phyloP scores from a whole-genome alignment of 1,139 yeast species.

The Hyphopichia fennica region DNA sequence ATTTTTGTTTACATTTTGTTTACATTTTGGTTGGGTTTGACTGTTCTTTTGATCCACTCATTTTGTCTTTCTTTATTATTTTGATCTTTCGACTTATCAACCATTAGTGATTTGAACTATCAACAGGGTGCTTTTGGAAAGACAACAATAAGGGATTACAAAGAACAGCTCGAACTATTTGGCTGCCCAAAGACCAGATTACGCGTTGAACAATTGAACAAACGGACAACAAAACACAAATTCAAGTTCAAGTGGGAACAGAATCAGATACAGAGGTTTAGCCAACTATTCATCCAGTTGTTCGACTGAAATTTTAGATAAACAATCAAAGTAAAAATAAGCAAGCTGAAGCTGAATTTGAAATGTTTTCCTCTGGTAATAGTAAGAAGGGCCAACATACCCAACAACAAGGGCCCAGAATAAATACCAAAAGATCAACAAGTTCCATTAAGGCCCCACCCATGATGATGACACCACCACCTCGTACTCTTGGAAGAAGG shows the following conservation, averaged over 20 bases:
- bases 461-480: constrained; percentile 2
- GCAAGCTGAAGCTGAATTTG: no score
- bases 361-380: neutral
- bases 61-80: neutral
- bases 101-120: neutral
- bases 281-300: no score
- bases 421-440: neutral
- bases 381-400: neutral
- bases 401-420: neutral
- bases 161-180: neutral
- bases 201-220: no score
- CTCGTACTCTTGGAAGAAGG: neutral
- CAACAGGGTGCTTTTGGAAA: neutral
- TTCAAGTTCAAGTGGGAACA: no score
- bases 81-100: neutral
- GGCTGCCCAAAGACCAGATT: neutral
- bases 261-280: no score
- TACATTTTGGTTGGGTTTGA: neutral
- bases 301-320: no score
- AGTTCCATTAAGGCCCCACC: neutral
- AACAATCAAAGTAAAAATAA: no score
- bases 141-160: neutral
- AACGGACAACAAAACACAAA: no score
- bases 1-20: neutral
- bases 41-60: neutral